phyloP scores from a whole-genome alignment of 495 filamentous ascomycete genomes.

The Astrothelium macrocarpum region DNA sequence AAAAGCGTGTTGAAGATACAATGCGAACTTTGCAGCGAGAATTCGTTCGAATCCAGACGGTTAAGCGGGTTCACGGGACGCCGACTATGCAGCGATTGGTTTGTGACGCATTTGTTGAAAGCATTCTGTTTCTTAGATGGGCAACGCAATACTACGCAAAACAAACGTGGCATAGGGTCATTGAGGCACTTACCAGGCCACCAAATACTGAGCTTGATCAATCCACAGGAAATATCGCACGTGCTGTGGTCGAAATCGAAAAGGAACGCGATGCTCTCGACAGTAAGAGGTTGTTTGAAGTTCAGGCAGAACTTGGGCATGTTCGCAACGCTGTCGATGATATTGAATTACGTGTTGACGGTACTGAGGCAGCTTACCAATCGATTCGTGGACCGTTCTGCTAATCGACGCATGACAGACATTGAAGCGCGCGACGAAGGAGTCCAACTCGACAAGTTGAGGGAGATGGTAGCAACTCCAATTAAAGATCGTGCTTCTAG shows the following conservation, averaged over 20 bases:
- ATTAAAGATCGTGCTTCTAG: background rate
- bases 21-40: background rate
- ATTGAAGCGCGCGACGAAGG: conserved; percentile 1
- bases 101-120: background rate
- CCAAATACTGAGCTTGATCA: background rate
- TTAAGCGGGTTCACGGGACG: background rate
- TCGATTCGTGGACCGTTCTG: background rate
- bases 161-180: background rate
- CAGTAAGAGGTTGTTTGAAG: conserved; percentile 3
- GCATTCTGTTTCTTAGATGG: conserved; percentile 5
- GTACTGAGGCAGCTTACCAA: background rate
- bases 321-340: background rate
- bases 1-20: background rate
- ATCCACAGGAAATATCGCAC: background rate
- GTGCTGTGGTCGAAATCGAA: background rate
- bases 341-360: background rate
- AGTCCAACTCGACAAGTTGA: background rate
- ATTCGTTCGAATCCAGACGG: background rate
- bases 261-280: background rate
- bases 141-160: background rate
- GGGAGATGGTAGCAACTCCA: background rate
- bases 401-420: background rate
- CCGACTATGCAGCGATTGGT: background rate
- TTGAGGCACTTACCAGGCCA: background rate
- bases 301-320: background rate